Evolutionary conservation across 1,284 basidiomycete genomes (phyloP), one percentile per base, ranked within the genome.

Genomic region (Papiliotrema fonsecae): DNA sequence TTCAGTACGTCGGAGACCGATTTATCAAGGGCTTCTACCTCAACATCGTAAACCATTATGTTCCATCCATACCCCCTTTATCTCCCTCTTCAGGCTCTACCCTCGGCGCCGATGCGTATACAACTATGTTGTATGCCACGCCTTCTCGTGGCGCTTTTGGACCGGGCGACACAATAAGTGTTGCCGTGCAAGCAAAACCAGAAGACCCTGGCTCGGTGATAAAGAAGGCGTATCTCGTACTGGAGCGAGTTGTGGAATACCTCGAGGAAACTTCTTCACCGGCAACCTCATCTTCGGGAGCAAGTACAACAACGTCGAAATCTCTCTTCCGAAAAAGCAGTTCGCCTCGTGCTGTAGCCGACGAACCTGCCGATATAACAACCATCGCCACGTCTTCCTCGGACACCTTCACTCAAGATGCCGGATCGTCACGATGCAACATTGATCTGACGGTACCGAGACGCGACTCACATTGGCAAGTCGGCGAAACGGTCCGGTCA

Each of bases 401-500:
- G 10, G 39, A 41, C 7, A 18, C 24, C 18, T 14, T 26, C 11
- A 13, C 18, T 18, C 39, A 22, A 41, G 39, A 24, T 11, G 39
- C 16, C 14, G 43, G 31, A 6, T 42, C 50, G 4, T 50, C 46
- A 21, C 61, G 61, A 53, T 56, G 55, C 19, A 37, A 40, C 1
- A 49, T 61, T 11, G 36, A 44, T 1, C 35, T 67, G 6, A 31
- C 42, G 1, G 41, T 70, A 4, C 63, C 69, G 1, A 50, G 51
- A 14, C 54, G 67, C 6, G 45, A 54, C 5, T 54, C 59, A 4
- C 56, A 54, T 9, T 71, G 69, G 69, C 64, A 65, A 42, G 37
- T 60, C 3, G 67, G 67, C 6, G 64, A 69, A 37, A 64, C 69
- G 4, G 45, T 60, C 10, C 47, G 42, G 22, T 65, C 62, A 3